Evolutionary conservation across 2,329 filamentous ascomycete species (phyloP).

Genomic region (Samsoniella hepiali): DNA sequence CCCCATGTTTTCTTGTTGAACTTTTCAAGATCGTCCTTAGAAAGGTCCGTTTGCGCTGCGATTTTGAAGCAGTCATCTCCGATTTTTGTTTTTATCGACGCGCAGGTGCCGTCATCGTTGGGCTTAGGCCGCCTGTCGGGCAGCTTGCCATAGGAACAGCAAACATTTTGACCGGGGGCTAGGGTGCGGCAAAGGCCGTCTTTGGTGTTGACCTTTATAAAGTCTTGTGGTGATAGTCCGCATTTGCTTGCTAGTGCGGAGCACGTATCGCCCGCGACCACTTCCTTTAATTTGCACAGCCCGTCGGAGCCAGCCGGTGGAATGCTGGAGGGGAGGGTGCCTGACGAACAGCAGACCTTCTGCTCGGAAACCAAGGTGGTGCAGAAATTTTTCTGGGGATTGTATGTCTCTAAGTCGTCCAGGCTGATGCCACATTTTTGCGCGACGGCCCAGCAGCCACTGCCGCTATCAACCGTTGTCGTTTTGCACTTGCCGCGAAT

Average conservation of each 20-base stretch:
- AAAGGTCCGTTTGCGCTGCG: slow-evolving; percentile 21
- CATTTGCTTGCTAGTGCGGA: slow-evolving; percentile 34
- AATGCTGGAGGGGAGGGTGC: slow-evolving; percentile 21
- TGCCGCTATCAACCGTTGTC: slow-evolving; percentile 25
- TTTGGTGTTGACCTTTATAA: slow-evolving; percentile 33
- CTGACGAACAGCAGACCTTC: slow-evolving; percentile 24
- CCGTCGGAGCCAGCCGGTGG: slow-evolving; percentile 24
- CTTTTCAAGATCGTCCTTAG: slow-evolving; percentile 20
- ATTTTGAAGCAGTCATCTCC: slow-evolving; percentile 35
- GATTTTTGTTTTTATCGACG: slow-evolving; percentile 29
- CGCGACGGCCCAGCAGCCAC: slow-evolving; percentile 32
- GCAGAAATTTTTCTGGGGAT: slow-evolving; percentile 26
- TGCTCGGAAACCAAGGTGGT: slow-evolving; percentile 23
- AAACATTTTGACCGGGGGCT: slow-evolving; percentile 28
- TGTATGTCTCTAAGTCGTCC: slow-evolving; percentile 32
- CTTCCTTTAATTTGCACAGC: slow-evolving; percentile 30
- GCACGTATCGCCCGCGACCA: slow-evolving; percentile 34
- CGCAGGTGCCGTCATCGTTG: slow-evolving; percentile 35
- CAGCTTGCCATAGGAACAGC: slow-evolving; percentile 33
- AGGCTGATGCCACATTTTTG: slow-evolving; percentile 31
- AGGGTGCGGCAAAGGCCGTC: slow-evolving; percentile 30
- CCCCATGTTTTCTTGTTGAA: slow-evolving; percentile 28
- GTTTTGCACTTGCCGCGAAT: slow-evolving; percentile 24
- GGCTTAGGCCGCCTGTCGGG: slow-evolving; percentile 34
- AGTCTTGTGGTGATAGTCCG: slow-evolving; percentile 34